Conservation (phyloP, 495 filamentous ascomycete genomes). For the Neurospora discreta region DNA sequence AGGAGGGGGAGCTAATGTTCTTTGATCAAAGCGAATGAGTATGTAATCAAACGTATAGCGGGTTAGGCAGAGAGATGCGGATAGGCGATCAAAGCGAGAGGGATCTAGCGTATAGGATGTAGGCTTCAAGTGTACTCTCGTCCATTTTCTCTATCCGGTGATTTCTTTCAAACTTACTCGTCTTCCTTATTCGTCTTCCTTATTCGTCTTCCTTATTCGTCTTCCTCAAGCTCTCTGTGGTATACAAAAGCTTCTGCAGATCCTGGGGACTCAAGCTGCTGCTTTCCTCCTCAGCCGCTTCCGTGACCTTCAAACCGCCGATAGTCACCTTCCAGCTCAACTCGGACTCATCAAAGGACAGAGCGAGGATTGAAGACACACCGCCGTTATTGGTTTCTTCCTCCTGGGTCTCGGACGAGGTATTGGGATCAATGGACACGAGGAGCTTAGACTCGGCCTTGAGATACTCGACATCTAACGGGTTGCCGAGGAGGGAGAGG, state of each 20-base stretch:
- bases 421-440: conserved; percentile 45
- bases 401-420: conserved; percentile 5
- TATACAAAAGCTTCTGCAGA: conserved; percentile 54
- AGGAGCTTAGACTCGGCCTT: conserved; percentile 25
- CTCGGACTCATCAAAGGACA: conserved; percentile 6
- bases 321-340: conserved; percentile 1
- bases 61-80: neutral
- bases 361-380: conserved; percentile 9
- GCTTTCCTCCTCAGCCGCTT: conserved; percentile 11
- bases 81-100: neutral
- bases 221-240: conserved; percentile 59
- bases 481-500: conserved; percentile 45
- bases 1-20: neutral
- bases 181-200: conserved; percentile 20
- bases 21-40: neutral
- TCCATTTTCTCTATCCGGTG: neutral
- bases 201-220: conserved; percentile 17
- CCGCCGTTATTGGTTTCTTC: conserved; percentile 9
- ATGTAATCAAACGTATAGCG: neutral
- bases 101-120: neutral
- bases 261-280: conserved; percentile 25
- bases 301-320: conserved; percentile 2
- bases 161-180: conserved; percentile 8
- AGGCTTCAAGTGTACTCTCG: neutral
- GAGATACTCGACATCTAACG: conserved; percentile 41